Percentiles rank a stretch among this genome's conserved stretches.
These are phyloP conservation scores for Cantharellus cinnabarinus DNA, from an alignment of 768 basidiomycete species.

Conservation along the genomic window DNA sequence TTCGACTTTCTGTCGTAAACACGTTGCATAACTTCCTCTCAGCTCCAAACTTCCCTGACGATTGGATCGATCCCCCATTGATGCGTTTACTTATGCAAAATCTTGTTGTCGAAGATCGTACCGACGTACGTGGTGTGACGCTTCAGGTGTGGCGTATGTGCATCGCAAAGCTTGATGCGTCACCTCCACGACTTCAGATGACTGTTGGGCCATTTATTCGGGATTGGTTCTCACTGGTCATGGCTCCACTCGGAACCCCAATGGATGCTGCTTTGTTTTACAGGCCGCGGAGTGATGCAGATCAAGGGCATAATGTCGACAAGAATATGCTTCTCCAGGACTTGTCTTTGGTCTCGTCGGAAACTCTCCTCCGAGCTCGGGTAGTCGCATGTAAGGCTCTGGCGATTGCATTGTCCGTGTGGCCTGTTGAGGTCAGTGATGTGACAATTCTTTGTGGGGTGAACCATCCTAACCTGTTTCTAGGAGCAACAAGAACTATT, in stretches of 20 bases:
- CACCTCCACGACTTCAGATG: not conserved
- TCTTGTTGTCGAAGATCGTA: constrained; percentile 73
- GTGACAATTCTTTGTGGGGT: not conserved
- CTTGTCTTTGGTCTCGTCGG: constrained; percentile 54
- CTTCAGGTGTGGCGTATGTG: constrained; percentile 50
- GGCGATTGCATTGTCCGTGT: constrained; percentile 43
- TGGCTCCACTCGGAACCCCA: constrained; percentile 73
- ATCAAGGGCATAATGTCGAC: constrained; percentile 69
- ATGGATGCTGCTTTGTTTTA: constrained; percentile 56
- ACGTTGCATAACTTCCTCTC: constrained; percentile 74
- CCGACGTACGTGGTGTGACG: constrained; percentile 60
- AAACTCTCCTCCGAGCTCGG: constrained; percentile 59
- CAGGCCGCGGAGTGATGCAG: constrained; percentile 28
- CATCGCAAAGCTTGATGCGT: not conserved
- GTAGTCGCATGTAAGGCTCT: constrained; percentile 60
- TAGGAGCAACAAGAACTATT: constrained; percentile 37
- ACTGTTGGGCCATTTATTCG: constrained; percentile 5
- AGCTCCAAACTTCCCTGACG: constrained; percentile 46
- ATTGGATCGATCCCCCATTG: constrained; percentile 65
- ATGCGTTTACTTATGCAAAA: constrained; percentile 84
- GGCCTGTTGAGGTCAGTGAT: constrained; percentile 31
- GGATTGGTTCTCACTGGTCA: constrained; percentile 72
- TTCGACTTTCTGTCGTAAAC: constrained; percentile 80
- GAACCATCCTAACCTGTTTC: constrained; percentile 5
- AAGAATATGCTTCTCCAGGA: constrained; percentile 90